These are phyloP conservation scores for Melanomma pulvis-pyrius DNA, from an alignment of 495 filamentous ascomycete species.

Conservation along the genomic window DNA sequence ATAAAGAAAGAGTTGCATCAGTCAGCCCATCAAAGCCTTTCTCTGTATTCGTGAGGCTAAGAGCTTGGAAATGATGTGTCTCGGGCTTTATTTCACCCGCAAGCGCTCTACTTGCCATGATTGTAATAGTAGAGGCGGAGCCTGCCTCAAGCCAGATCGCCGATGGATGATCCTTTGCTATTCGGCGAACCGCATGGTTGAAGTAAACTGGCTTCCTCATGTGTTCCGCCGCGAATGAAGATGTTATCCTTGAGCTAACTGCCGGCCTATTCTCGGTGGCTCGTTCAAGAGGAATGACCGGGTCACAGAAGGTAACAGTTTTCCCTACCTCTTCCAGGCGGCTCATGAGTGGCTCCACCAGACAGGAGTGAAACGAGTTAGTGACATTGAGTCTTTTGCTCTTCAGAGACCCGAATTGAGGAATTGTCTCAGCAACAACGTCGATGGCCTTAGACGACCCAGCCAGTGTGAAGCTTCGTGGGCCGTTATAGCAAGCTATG, in stretches of 20 bases:
- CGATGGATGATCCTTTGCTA: constrained; percentile 15
- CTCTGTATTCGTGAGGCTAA: background rate
- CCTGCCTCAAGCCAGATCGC: constrained; percentile 37
- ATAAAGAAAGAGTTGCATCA: constrained; percentile 29
- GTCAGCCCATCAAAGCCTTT: background rate
- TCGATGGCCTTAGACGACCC: background rate
- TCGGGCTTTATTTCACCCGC: background rate
- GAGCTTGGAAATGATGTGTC: constrained; percentile 18
- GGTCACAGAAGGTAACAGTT: constrained; percentile 17
- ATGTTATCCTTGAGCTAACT: too few relatives aligned
- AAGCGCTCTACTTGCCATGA: constrained; percentile 19
- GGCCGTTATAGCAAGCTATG: constrained; percentile 34
- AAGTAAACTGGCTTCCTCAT: constrained; percentile 22
- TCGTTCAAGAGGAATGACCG: too few relatives aligned
- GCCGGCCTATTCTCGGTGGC: too few relatives aligned
- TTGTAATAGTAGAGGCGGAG: constrained; percentile 30
- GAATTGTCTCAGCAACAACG: too few relatives aligned
- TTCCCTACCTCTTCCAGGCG: constrained; percentile 19
- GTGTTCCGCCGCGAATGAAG: too few relatives aligned
- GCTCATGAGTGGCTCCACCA: constrained; percentile 24
- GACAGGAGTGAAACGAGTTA: constrained; percentile 37
- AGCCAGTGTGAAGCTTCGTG: constrained; percentile 12
- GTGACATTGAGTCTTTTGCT: constrained; percentile 24
- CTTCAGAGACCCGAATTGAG: background rate
- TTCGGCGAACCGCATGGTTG: constrained; percentile 31